A percentile compares a stretch with the other conserved stretches of the same genome.
phyloP scores from a whole-genome alignment of 805 yeast genomes.

The Monosporozyma yasuniensis region DNA sequence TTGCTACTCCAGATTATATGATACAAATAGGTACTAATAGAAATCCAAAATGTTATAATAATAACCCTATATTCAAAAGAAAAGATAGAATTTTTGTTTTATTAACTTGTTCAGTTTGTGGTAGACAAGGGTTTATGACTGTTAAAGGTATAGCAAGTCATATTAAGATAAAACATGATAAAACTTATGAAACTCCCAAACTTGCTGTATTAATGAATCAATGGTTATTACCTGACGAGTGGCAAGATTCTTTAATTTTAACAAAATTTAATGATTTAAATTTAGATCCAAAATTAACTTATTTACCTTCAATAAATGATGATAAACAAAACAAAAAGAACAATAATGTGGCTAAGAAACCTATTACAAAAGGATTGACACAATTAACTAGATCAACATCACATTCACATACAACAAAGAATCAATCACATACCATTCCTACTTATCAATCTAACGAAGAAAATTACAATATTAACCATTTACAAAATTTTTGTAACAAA shows the following conservation, averaged over 20 bases:
- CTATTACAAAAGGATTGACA: background rate
- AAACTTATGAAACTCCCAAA: slow-evolving; percentile 62
- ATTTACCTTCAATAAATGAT: slow-evolving; percentile 16
- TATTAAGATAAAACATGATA: slow-evolving; percentile 63
- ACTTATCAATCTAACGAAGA: background rate
- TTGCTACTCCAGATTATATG: background rate
- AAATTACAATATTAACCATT: slow-evolving; percentile 8
- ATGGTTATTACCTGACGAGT: slow-evolving; percentile 35
- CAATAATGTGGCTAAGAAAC: background rate
- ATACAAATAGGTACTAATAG: background rate
- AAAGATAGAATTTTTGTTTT: slow-evolving; percentile 65
- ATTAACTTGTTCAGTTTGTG: slow-evolving; percentile 60
- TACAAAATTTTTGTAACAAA: slow-evolving; percentile 20
- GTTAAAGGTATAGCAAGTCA: slow-evolving; percentile 79
- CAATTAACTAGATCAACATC: background rate
- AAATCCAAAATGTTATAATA: slow-evolving; percentile 21
- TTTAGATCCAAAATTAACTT: slow-evolving; percentile 21
- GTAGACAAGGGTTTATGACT: slow-evolving; percentile 59
- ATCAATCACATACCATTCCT: background rate
- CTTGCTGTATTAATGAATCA: slow-evolving; percentile 64
- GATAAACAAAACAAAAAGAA: slow-evolving; percentile 3
- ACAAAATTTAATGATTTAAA: slow-evolving; percentile 21
- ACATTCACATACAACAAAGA: background rate
- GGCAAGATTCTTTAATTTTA: slow-evolving; percentile 21
- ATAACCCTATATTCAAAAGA: slow-evolving; percentile 49